These are phyloP conservation scores for Lenzites betulinus DNA, from an alignment of 768 basidiomycete species.

Conservation along the genomic window DNA sequence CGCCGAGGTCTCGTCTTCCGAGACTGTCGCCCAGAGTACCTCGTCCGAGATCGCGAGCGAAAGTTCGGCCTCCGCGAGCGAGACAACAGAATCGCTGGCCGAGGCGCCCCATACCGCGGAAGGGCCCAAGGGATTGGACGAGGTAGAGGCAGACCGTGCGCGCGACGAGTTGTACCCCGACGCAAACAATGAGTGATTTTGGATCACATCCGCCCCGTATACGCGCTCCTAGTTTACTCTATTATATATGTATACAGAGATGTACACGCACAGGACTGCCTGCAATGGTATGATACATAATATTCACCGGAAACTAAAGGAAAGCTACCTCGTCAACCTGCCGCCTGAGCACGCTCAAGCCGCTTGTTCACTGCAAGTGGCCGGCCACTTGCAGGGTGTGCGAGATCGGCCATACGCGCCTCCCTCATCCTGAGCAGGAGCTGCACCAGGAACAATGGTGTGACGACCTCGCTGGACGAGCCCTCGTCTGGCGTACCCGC, in stretches of 20 bases:
- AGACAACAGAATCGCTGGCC: not conserved
- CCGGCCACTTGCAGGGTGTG: constrained; percentile 49
- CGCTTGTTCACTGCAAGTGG: constrained; percentile 68
- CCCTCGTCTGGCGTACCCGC: constrained; percentile 31
- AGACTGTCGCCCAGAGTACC: not conserved
- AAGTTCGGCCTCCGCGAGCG: not conserved
- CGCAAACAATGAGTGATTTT: constrained; percentile 5
- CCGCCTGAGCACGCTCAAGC: constrained; percentile 68
- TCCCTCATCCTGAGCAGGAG: constrained; percentile 71
- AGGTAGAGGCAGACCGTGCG: constrained; percentile 38
- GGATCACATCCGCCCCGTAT: not conserved
- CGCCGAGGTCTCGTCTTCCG: not conserved
- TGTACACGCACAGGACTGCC: constrained; percentile 10
- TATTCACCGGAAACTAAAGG: not conserved
- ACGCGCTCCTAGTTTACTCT: not conserved
- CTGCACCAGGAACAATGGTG: constrained; percentile 56
- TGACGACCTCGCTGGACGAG: constrained; percentile 41
- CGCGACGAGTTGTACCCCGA: constrained; percentile 41
- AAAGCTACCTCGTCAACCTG: constrained; percentile 14
- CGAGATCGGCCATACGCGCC: constrained; percentile 55
- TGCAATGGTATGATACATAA: constrained; percentile 6
- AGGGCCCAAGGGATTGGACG: constrained; percentile 35
- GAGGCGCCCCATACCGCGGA: constrained; percentile 13
- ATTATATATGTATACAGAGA: constrained; percentile 9
- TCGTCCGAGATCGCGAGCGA: not conserved